Conservation (phyloP, 257 asterid species). For the Fraxinus americana region DNA sequence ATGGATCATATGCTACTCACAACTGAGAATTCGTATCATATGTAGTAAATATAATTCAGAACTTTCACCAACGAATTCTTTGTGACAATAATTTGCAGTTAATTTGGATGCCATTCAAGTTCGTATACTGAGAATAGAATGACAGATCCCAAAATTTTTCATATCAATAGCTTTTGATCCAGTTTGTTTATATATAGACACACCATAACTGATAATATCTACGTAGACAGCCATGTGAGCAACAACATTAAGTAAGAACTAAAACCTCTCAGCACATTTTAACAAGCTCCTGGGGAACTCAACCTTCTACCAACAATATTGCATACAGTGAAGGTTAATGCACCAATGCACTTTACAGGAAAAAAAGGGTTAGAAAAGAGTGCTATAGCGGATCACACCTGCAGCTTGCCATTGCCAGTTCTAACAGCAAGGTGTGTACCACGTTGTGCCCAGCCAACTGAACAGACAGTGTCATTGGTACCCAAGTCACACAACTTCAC, state of each 20-base stretch:
- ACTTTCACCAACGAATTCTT: not conserved
- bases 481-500: constrained; percentile 94
- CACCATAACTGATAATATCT: not conserved
- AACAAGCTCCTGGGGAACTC: not conserved
- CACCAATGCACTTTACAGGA: not conserved
- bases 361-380: not conserved
- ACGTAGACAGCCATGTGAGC: not conserved
- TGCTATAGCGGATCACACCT: constrained; percentile 50
- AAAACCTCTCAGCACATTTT: not conserved
- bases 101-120: not conserved
- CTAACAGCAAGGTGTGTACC: constrained; percentile 96
- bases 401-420: constrained; percentile 85
- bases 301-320: not conserved
- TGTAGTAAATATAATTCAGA: no score
- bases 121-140: not conserved
- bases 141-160: not conserved
- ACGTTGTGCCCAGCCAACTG: constrained; percentile 94
- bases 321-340: not conserved
- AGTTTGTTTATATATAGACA: not conserved
- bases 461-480: constrained; percentile 75
- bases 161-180: not conserved
- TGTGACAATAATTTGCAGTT: not conserved
- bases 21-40: not conserved
- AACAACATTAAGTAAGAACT: not conserved
- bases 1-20: not conserved